Conservation (phyloP, 1,139 yeast genomes). For the Yamadazyma blattariae region DNA sequence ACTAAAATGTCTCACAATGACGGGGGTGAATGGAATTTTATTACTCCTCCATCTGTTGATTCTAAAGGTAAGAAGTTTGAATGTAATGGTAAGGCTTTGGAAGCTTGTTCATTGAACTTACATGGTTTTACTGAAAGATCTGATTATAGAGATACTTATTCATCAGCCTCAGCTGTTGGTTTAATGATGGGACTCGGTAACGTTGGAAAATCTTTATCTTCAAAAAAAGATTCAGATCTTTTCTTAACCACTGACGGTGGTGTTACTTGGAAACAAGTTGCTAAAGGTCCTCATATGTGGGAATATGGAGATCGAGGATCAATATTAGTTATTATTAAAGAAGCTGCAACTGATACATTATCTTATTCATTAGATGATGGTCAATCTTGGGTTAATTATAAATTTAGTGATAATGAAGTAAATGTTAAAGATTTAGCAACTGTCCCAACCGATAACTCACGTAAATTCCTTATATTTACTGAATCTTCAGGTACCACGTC, state of each 20-base stretch:
- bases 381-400: conserved; percentile 63
- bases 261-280: conserved; percentile 76
- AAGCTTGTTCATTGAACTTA: conserved; percentile 73
- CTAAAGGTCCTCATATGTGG: conserved; percentile 80
- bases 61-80: conserved; percentile 55
- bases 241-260: conserved; percentile 89
- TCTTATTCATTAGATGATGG: conserved; percentile 81
- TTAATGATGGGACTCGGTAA: conserved; percentile 85
- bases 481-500: conserved; percentile 11
- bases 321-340: conserved; percentile 67
- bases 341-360: conserved; percentile 55
- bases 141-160: conserved; percentile 80
- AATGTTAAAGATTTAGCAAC: conserved; percentile 75
- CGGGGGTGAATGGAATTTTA: conserved; percentile 81
- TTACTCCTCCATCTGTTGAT: conserved; percentile 67
- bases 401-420: conserved; percentile 59
- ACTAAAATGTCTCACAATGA: conserved; percentile 84
- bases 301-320: conserved; percentile 96
- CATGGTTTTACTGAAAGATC: conserved; percentile 90
- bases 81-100: conserved; percentile 51
- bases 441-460: conserved; percentile 84
- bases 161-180: conserved; percentile 89
- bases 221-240: conserved; percentile 56
- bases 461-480: conserved; percentile 53
- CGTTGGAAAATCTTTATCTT: conserved; percentile 65